A percentile compares a stretch with the other conserved stretches of the same genome.
Conservation (phyloP, 2,329 filamentous ascomycete genomes). For the Trematosphaeria pertusa region DNA sequence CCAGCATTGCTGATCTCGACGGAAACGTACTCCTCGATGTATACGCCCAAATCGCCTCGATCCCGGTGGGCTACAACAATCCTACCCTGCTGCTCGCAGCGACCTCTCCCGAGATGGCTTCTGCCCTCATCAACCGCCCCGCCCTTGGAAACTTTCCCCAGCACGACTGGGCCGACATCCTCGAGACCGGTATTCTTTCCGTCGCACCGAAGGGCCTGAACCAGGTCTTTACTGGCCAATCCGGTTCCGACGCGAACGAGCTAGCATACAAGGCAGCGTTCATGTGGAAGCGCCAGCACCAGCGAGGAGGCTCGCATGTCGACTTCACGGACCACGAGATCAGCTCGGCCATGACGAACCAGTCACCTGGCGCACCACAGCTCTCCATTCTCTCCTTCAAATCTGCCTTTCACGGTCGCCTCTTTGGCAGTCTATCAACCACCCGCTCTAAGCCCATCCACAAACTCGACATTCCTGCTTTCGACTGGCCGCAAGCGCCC, state of each 20-base stretch:
- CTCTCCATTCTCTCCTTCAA: conserved; percentile 90
- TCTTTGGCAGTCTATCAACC: conserved; percentile 86
- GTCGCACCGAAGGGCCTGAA: conserved; percentile 83
- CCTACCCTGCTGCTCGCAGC: conserved; percentile 73
- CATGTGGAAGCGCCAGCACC: conserved; percentile 84
- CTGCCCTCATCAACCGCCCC: conserved; percentile 83
- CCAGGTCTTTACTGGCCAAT: conserved; percentile 90
- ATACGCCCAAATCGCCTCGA: conserved; percentile 91
- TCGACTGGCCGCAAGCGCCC: conserved; percentile 91
- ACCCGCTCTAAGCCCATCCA: conserved; percentile 93
- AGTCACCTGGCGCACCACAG: conserved; percentile 76
- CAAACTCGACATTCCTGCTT: conserved; percentile 93
- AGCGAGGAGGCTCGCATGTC: conserved; percentile 77
- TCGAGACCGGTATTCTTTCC: conserved; percentile 80
- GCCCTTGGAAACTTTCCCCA: conserved; percentile 91
- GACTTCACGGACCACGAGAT: conserved; percentile 84
- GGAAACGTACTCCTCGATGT: conserved; percentile 77
- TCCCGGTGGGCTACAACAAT: conserved; percentile 93
- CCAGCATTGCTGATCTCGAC: conserved; percentile 69
- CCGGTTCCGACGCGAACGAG: conserved; percentile 92
- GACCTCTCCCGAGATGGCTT: conserved; percentile 78
- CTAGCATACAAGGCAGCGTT: conserved; percentile 95
- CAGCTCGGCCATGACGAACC: conserved; percentile 77
- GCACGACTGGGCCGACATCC: conserved; percentile 79
- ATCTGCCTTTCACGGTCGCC: conserved; percentile 86